Percentiles rank a stretch among this genome's conserved stretches.
These are phyloP conservation scores for Beauveria sp. DNA, from an alignment of 2,329 filamentous ascomycete genomes.

Conservation along the genomic window DNA sequence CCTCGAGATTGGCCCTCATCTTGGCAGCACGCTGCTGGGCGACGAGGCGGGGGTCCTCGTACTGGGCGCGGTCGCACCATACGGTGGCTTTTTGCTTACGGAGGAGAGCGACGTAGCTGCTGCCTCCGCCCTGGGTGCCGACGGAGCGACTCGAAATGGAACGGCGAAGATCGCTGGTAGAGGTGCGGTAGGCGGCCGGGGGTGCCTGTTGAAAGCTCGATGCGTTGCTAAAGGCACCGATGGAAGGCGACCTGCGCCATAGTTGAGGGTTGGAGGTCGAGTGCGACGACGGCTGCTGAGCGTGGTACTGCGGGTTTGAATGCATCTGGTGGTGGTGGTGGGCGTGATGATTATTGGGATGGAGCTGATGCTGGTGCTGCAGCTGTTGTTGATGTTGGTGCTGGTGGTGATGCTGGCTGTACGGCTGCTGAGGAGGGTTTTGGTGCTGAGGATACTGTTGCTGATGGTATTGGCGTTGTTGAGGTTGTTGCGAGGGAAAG, in stretches of 20 bases:
- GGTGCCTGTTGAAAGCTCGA: conserved; percentile 58
- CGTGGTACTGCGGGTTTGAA: conserved; percentile 18
- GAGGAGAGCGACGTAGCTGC: conserved; percentile 92
- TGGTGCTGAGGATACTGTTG: not conserved
- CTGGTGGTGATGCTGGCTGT: not conserved
- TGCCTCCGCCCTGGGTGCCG: conserved; percentile 30
- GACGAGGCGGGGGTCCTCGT: conserved; percentile 76
- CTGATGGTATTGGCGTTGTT: not conserved
- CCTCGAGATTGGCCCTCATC: conserved; percentile 75
- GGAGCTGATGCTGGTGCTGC: conserved; percentile 6
- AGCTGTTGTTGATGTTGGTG: conserved; percentile 17
- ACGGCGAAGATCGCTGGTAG: conserved; percentile 55
- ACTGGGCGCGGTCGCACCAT: conserved; percentile 92
- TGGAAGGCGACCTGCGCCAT: conserved; percentile 52
- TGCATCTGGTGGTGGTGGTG: conserved; percentile 8
- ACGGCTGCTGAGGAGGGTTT: not conserved
- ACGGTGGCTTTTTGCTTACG: conserved; percentile 96
- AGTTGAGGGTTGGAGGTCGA: conserved; percentile 26
- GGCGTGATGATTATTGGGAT: not conserved
- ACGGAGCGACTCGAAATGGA: conserved; percentile 76
- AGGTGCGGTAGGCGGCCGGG: conserved; percentile 49
- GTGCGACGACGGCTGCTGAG: conserved; percentile 27
- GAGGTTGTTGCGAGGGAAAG: conserved; percentile 29
- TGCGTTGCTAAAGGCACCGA: conserved; percentile 63
- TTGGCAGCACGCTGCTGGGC: conserved; percentile 84